A percentile compares a stretch with the other conserved stretches of the same genome.
These are phyloP conservation scores for Vitis cinerea DNA, from an alignment of 164 flowering plant genomes.

Conservation along the genomic window DNA sequence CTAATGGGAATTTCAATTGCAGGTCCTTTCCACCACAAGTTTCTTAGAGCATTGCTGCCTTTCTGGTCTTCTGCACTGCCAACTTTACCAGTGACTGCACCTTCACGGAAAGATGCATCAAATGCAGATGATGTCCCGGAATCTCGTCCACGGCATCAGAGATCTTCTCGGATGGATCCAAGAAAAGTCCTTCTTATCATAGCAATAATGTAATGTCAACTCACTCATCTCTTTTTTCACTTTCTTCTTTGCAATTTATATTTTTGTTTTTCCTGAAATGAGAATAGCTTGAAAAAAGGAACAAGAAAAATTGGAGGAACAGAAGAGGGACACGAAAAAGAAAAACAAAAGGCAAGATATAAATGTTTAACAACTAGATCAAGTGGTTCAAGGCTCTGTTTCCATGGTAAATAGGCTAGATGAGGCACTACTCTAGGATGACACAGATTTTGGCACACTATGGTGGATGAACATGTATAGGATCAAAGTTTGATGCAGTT, in stretches of 20 bases:
- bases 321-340: neutral
- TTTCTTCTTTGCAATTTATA: neutral
- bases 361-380: neutral
- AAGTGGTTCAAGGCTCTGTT: neutral
- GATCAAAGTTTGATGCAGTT: neutral
- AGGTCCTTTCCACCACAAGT: constrained; percentile 89
- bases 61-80: constrained; percentile 98
- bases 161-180: constrained; percentile 90
- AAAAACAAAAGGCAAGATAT: neutral
- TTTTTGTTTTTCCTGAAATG: neutral
- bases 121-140: constrained; percentile 62
- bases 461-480: neutral
- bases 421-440: too few relatives aligned
- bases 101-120: constrained; percentile 73
- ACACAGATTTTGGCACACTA: neutral
- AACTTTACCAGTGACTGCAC: constrained; percentile 94
- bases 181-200: constrained; percentile 85
- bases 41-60: constrained; percentile 78
- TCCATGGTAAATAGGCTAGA: too few relatives aligned
- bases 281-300: neutral
- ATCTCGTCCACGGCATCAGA: constrained; percentile 72
- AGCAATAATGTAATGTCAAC: constrained; percentile 76
- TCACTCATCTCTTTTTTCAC: neutral
- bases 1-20: constrained; percentile 15
- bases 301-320: neutral